A percentile compares a stretch with the other conserved stretches of the same genome.
Evolutionary conservation across 2,329 filamentous ascomycete species (phyloP).

Genomic region (Neobulgaria alba): DNA sequence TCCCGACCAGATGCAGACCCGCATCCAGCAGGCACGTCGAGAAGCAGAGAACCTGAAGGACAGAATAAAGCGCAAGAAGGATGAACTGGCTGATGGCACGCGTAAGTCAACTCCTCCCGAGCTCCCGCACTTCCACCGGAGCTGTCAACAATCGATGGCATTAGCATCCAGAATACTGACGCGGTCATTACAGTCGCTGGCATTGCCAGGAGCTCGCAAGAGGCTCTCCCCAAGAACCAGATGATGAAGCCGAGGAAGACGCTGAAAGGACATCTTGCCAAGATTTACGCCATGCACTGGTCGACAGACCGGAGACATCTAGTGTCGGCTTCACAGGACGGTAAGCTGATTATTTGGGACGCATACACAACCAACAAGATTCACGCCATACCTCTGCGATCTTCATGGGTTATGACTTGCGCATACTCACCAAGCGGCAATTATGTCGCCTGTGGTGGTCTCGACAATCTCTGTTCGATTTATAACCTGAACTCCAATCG

Average conservation of each 20-base stretch:
- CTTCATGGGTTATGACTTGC: constrained; percentile 99
- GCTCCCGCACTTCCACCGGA: not conserved
- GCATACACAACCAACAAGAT: constrained; percentile 99
- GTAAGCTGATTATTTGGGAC: constrained; percentile 99
- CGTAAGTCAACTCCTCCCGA: constrained; percentile 53
- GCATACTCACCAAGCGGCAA: constrained; percentile 97
- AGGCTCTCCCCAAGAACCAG: constrained; percentile 79
- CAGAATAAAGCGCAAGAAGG: constrained; percentile 99
- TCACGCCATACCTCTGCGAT: constrained; percentile 92
- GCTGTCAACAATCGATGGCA: not conserved
- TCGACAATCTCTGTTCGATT: constrained; percentile 99
- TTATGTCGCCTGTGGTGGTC: constrained; percentile 95
- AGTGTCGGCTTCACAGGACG: constrained; percentile 95
- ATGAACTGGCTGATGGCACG: constrained; percentile 95
- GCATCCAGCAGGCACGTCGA: constrained; percentile 84
- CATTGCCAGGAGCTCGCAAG: constrained; percentile 86
- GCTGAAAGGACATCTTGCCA: constrained; percentile 93
- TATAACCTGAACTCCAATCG: constrained; percentile 94
- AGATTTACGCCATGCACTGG: constrained; percentile 99
- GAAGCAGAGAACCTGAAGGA: constrained; percentile 98
- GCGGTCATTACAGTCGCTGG: constrained; percentile 59
- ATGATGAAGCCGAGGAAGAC: constrained; percentile 97
- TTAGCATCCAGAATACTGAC: not conserved
- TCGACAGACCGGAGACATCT: constrained; percentile 95
- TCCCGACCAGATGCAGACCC: constrained; percentile 80